Evolutionary conservation across 768 basidiomycete species (phyloP), one percentile per base, ranked within the genome.

Genomic region (Termitomyces sp.): DNA sequence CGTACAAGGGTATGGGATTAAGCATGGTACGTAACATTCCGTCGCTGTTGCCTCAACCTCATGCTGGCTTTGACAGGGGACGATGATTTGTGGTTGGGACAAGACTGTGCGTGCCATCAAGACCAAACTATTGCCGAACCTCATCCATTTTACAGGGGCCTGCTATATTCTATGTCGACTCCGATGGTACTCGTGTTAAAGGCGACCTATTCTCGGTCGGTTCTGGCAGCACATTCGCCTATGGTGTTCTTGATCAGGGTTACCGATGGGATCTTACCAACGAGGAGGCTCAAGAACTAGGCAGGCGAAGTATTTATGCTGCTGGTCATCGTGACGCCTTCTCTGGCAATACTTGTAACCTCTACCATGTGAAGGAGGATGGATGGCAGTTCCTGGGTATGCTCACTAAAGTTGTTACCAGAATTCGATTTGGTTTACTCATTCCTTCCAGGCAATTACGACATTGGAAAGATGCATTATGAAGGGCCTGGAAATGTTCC

Each of bases 31-130:
- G 86, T 70, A 23, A 23, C 12, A 20, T 15, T 22, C 42, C 48
- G 41, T 46, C 47, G 20, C 20, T 56, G 10, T 3, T 16, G 25
- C 2, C 27, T 12, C 25, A 6, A 3, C 10, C 23, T 44, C 23
- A 44, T 43, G 10, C n/a, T 44, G n/a, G 25, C 33, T 25, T 45
- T 29, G 13, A 45, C 63, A 95, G 94, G 97, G 97, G 47, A 99
- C 97, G 0, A 99, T 98, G 97, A 95, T 99, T 53, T 98, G 95
- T 64, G 97, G 97, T 25, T 98, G 95, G 94, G 97, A 99, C 74
- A 98, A 98, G 77, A 98, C 95, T 12, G 91, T 89, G 57, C 63
- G 87, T 73, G 31, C 12, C 33, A 25, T 20, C 18, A 10, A 48
- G 13, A 2, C 31, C 20, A n/a, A 57, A 23, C 20, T 13, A 23